phyloP scores from a whole-genome alignment of 441 rosid species.

The Dalechampia spathulata region DNA sequence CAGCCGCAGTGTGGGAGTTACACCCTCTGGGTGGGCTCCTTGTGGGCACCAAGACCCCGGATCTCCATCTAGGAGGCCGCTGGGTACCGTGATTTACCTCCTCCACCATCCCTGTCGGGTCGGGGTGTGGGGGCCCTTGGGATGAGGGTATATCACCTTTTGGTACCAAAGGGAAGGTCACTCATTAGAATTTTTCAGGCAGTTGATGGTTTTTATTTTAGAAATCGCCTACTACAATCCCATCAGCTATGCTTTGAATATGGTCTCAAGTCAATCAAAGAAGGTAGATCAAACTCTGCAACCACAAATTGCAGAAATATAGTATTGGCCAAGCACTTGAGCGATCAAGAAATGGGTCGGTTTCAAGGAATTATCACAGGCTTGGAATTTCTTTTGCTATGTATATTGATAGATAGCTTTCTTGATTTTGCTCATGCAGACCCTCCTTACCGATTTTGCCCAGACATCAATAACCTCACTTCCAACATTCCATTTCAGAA shows the following conservation, averaged over 20 bases:
- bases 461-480: slow-evolving; percentile 2
- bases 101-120: no score
- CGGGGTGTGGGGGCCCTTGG: no score
- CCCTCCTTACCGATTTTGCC: slow-evolving; percentile 27
- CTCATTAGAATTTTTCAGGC: no score
- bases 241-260: not conserved
- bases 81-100: no score
- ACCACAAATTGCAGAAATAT: not conserved
- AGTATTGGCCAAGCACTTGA: not conserved
- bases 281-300: not conserved
- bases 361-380: not conserved
- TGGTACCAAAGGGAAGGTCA: no score
- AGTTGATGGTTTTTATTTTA: no score
- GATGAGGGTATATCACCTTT: no score
- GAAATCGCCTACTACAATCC: not conserved
- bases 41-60: no score
- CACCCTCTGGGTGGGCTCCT: no score
- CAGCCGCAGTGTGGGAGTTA: no score
- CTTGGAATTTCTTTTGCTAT: slow-evolving; percentile 12
- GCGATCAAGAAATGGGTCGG: slow-evolving; percentile 14
- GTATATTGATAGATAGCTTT: not conserved
- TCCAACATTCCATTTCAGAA: slow-evolving; percentile 13
- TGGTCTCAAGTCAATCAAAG: not conserved
- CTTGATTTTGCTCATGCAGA: slow-evolving; percentile 19
- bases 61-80: no score